phyloP scores from a whole-genome alignment of 768 basidiomycete species.

The Suillus subalutaceus region DNA sequence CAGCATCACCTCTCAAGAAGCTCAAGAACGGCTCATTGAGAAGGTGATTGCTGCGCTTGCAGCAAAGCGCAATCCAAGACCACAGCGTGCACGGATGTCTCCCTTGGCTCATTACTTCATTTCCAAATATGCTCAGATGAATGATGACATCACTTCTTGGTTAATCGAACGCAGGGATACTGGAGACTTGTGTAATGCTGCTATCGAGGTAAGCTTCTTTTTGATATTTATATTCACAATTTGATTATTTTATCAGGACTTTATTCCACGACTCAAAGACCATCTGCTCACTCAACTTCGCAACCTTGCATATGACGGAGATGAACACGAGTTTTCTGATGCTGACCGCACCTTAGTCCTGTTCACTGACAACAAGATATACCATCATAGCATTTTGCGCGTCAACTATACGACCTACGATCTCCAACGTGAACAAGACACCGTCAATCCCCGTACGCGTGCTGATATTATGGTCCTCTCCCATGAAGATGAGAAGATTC shows the following conservation, averaged over 20 bases:
- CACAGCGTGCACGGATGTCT: not conserved
- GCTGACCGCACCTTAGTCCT: conserved; percentile 24
- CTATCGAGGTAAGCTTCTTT: conserved; percentile 16
- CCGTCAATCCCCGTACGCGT: conserved; percentile 21
- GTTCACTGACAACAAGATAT: conserved; percentile 24
- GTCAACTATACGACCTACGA: conserved; percentile 35
- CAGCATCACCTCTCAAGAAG: conserved; percentile 27
- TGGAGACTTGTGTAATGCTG: conserved; percentile 24
- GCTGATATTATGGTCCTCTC: conserved; percentile 34
- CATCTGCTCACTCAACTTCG: conserved; percentile 12
- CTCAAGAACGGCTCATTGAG: conserved; percentile 20
- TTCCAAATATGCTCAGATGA: conserved; percentile 14
- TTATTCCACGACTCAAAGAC: conserved; percentile 22
- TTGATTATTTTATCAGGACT: conserved; percentile 27
- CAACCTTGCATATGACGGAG: conserved; percentile 14
- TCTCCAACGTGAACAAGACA: conserved; percentile 20
- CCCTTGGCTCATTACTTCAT: conserved; percentile 22
- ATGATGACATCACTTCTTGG: conserved; percentile 17
- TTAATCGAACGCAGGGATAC: conserved; percentile 1
- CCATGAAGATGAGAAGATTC: conserved; percentile 7
- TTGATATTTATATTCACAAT: not conserved
- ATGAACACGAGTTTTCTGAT: conserved; percentile 21
- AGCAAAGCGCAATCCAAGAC: not conserved
- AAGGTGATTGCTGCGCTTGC: conserved; percentile 14
- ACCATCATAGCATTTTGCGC: conserved; percentile 32